Percentiles rank a stretch among this genome's conserved stretches.
phyloP scores from a whole-genome alignment of 306 rosid genomes.

The Castanospermum australe region DNA sequence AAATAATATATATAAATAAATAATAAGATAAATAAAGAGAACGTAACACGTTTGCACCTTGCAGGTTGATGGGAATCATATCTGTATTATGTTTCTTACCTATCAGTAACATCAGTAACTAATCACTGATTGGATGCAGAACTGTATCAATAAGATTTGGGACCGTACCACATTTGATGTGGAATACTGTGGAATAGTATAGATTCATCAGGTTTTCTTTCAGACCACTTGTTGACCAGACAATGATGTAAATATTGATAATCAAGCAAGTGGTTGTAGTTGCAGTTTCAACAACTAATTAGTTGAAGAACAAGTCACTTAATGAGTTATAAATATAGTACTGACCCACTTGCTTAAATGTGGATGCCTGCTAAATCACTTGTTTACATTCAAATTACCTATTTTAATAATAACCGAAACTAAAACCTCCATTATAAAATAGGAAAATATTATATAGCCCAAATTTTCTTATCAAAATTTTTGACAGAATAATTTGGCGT shows the following conservation, averaged over 20 bases:
- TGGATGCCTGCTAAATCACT: neutral
- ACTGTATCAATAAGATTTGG: neutral
- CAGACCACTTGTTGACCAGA: neutral
- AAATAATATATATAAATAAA: neutral
- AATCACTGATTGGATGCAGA: neutral
- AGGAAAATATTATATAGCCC: no score
- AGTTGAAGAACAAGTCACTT: neutral
- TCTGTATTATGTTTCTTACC: conserved; percentile 4
- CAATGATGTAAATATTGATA: neutral
- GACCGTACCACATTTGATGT: neutral
- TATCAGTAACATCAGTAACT: neutral
- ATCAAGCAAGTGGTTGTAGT: conserved; percentile 6
- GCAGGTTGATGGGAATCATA: conserved; percentile 12
- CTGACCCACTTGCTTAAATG: conserved; percentile 11
- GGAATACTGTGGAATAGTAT: neutral
- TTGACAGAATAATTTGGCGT: no score
- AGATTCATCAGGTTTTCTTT: neutral
- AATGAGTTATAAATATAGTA: neutral
- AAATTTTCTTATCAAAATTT: no score
- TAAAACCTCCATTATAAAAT: neutral
- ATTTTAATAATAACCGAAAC: neutral
- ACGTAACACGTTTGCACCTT: neutral
- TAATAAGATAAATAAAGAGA: neutral
- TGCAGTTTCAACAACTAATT: neutral
- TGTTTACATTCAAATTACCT: neutral